phyloP scores from a whole-genome alignment of 2,329 filamentous ascomycete species.

The Ophiosphaerella korrae region DNA sequence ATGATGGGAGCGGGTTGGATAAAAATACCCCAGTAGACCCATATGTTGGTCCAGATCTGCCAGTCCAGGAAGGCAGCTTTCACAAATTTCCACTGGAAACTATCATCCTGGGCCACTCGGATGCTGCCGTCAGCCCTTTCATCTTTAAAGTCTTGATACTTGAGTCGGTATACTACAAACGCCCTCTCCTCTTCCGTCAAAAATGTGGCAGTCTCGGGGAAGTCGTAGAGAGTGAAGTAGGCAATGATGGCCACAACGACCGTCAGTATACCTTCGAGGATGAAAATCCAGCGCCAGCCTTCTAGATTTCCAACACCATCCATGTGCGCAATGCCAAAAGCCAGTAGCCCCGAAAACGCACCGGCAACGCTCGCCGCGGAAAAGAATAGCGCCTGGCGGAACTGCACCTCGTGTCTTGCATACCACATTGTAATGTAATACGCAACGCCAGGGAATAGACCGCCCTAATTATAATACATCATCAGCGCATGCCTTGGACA shows the following conservation, averaged over 20 bases:
- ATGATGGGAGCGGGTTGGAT: slow-evolving; percentile 40
- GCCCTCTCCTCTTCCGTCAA: slow-evolving; percentile 58
- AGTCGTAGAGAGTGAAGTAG: slow-evolving; percentile 65
- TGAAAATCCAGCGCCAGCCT: slow-evolving; percentile 45
- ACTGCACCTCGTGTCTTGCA: slow-evolving; percentile 63
- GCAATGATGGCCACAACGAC: slow-evolving; percentile 43
- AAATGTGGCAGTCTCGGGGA: slow-evolving; percentile 64
- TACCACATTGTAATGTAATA: slow-evolving; percentile 69
- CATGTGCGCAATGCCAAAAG: slow-evolving; percentile 64
- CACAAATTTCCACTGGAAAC: slow-evolving; percentile 66
- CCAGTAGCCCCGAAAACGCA: slow-evolving; percentile 65
- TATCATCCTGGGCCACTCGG: slow-evolving; percentile 70
- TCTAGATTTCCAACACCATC: slow-evolving; percentile 56
- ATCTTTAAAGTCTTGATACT: slow-evolving; percentile 49
- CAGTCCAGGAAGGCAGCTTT: slow-evolving; percentile 54
- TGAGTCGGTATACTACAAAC: slow-evolving; percentile 66
- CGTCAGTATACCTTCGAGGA: slow-evolving; percentile 43
- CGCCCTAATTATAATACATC: slow-evolving; percentile 16
- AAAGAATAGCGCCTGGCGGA: slow-evolving; percentile 64
- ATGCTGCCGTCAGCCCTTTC: slow-evolving; percentile 63
- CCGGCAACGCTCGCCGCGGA: slow-evolving; percentile 62
- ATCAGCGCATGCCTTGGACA: no score
- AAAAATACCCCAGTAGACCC: slow-evolving; percentile 67
- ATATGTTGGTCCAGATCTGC: slow-evolving; percentile 57
- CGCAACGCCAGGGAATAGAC: slow-evolving; percentile 45